These are phyloP conservation scores for Gynandropsis gynandra DNA, from an alignment of 345 rosid species.

Conservation along the genomic window DNA sequence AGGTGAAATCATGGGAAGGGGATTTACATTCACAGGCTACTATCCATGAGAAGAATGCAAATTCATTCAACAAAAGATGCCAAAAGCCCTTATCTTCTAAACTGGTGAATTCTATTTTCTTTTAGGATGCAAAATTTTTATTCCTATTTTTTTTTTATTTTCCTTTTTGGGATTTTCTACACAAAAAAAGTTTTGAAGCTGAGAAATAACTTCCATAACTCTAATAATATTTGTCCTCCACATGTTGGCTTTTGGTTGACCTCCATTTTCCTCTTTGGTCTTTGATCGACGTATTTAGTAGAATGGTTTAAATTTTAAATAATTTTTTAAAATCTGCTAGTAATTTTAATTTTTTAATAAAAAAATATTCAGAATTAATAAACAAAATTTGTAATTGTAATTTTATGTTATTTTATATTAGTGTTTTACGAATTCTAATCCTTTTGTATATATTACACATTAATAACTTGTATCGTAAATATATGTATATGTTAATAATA, in stretches of 20 bases:
- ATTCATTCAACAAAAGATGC: slow-evolving; percentile 4
- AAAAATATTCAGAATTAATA: no score
- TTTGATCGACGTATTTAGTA: not conserved
- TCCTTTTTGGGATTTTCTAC: slow-evolving; percentile 4
- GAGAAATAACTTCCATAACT: slow-evolving; percentile 14
- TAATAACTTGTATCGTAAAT: no score
- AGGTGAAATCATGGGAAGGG: slow-evolving; percentile 66
- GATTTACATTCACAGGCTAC: slow-evolving; percentile 70
- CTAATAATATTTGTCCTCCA: slow-evolving; percentile 18
- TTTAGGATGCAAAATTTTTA: slow-evolving; percentile 11
- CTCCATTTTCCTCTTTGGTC: not conserved
- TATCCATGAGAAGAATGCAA: slow-evolving; percentile 29
- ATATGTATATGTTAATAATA: no score
- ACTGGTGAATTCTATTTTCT: slow-evolving; percentile 2
- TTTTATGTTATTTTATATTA: no score
- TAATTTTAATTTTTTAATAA: no score
- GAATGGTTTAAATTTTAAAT: no score
- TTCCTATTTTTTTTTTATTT: slow-evolving; percentile 7
- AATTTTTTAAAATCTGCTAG: no score
- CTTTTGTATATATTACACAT: no score
- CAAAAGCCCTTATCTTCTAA: slow-evolving; percentile 10
- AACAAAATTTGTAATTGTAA: no score
- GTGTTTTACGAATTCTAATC: no score
- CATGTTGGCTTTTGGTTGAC: not conserved
- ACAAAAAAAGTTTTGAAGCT: slow-evolving; percentile 22